phyloP scores from a whole-genome alignment of 177 flowering plant species.

The Tripterygium wilfordii region DNA sequence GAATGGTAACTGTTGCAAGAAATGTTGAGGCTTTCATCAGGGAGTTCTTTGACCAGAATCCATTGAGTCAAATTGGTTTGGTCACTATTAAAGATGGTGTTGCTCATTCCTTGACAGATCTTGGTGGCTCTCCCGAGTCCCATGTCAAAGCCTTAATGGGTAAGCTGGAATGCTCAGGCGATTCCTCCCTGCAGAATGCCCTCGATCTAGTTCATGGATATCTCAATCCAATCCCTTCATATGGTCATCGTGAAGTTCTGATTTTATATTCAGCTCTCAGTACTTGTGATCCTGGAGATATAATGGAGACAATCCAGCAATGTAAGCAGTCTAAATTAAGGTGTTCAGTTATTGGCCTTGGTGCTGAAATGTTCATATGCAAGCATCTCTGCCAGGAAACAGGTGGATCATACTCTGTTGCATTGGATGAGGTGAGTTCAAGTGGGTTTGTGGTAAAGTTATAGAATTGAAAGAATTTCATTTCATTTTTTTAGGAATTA shows the following conservation, averaged over 20 bases:
- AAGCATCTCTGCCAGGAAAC: constrained; percentile 92
- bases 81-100: constrained; percentile 80
- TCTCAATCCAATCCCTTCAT: constrained; percentile 80
- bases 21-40: constrained; percentile 78
- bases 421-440: constrained; percentile 80
- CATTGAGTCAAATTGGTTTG: constrained; percentile 82
- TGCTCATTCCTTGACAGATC: constrained; percentile 79
- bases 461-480: too few relatives aligned
- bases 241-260: constrained; percentile 91
- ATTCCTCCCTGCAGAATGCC: constrained; percentile 86
- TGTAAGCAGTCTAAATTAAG: constrained; percentile 85
- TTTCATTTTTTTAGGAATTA: neutral
- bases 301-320: constrained; percentile 74
- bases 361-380: constrained; percentile 90
- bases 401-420: constrained; percentile 79
- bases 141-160: constrained; percentile 78
- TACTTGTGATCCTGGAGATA: constrained; percentile 93
- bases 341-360: constrained; percentile 88
- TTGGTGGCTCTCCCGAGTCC: constrained; percentile 94
- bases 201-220: constrained; percentile 73
- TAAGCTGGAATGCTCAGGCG: constrained; percentile 84
- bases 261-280: constrained; percentile 87
- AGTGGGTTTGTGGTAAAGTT: too few relatives aligned
- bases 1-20: constrained; percentile 79
- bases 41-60: constrained; percentile 97